Conservation (phyloP, 805 yeast species). For the Candida krabiensis region DNA sequence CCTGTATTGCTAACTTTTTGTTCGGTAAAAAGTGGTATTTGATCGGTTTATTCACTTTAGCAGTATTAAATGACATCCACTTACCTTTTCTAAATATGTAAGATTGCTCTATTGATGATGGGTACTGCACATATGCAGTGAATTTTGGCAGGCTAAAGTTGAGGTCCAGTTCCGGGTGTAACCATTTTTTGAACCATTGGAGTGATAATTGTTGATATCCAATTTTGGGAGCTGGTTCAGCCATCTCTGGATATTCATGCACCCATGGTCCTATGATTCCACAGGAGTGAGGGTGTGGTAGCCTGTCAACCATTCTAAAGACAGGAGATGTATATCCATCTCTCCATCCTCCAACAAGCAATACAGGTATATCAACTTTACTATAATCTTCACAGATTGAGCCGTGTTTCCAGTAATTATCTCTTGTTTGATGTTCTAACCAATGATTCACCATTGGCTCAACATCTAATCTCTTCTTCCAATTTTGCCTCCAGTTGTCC, state of each 20-base stretch:
- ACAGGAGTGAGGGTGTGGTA: conserved; percentile 40
- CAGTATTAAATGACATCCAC: conserved; percentile 36
- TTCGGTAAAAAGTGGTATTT: conserved; percentile 17
- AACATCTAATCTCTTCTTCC: conserved; percentile 38
- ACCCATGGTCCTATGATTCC: conserved; percentile 49
- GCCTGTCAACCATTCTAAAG: conserved; percentile 41
- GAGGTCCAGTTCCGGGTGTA: conserved; percentile 29
- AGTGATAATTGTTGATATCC: conserved; percentile 44
- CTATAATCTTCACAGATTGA: conserved; percentile 42
- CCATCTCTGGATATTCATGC: conserved; percentile 49
- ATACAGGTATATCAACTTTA: conserved; percentile 42
- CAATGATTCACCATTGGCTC: conserved; percentile 43
- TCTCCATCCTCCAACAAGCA: conserved; percentile 48
- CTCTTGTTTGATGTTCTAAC: conserved; percentile 45
- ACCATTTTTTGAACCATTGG: conserved; percentile 41
- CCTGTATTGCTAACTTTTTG: conserved; percentile 5
- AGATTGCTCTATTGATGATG: conserved; percentile 38
- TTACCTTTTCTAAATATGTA: conserved; percentile 38
- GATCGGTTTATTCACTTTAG: conserved; percentile 13
- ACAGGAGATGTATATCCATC: conserved; percentile 48
- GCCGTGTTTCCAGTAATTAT: conserved; percentile 49
- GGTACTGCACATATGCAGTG: conserved; percentile 44
- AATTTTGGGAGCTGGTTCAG: conserved; percentile 44
- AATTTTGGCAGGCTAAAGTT: conserved; percentile 34
- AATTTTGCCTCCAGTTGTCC: conserved; percentile 39